Base-by-base conservation (phyloP, 495 filamentous ascomycete species). In the Hypoxylon intermedium region DNA sequence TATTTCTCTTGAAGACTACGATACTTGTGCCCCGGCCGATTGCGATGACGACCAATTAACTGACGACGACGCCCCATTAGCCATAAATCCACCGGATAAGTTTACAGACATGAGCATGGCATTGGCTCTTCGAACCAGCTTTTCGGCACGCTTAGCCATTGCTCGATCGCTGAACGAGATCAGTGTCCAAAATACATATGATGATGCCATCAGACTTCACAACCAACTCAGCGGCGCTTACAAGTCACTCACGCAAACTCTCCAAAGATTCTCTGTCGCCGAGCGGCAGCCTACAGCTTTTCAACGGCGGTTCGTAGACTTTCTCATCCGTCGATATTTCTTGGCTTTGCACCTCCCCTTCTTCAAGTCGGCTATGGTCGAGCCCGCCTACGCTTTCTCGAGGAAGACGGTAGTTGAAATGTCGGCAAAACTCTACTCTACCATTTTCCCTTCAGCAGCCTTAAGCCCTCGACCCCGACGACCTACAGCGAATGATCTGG, bases 291-390 rank as follows among this genome's bases (percentile, higher is more conserved):
- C 71, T 0, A 75, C 76, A 5, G 28, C 65, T 6, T 82, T 80
- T 43, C 72, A 68, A 20, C 71, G 71, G 0, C 70, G 71, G 2
- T 23, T 67, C 0, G 44, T 82, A 0, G 79, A 85, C 38, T 69
- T 79, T 33, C 47, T 81, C 12, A 62, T 82, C 21, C 74, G 74
- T 18, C 77, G 74, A 11, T 79, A 80, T 52, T 68, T 85, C 4
- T 58, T 73, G 6, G 62, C 76, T 0, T 63, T 85, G 0, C 83
- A 86, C 64, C 54, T 77, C 7, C 83, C 82, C 12, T 85, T 76
- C 53, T 60, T 68, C 24, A 57, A 50, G 1, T 50, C 60, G 6
- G 62, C 72, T 0, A 54, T 81, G 18, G 58, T 55, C 1, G 77
- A 83, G 15, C 68, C 70, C 0, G 49, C 72, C 0, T 84, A 79